Evolutionary conservation across 352 stramenopile species (phyloP).

Genomic region (Elongisporangium anandrum): DNA sequence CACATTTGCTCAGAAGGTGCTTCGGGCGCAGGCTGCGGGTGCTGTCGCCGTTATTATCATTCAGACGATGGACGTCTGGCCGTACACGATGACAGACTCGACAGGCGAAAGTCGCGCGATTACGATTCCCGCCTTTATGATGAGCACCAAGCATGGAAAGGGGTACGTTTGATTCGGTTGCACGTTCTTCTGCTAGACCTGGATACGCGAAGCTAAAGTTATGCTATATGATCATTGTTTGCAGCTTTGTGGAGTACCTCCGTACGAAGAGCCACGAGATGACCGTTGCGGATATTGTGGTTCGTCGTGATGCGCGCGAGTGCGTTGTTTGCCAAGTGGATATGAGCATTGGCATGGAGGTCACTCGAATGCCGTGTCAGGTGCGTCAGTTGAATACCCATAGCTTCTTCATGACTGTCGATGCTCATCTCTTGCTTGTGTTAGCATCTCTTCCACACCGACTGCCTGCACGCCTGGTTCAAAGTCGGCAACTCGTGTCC

Average conservation of each 20-base stretch:
- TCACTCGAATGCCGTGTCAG: constrained; percentile 71
- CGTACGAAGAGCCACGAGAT: constrained; percentile 18
- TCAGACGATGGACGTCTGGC: constrained; percentile 72
- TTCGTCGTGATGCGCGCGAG: constrained; percentile 65
- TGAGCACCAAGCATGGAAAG: constrained; percentile 64
- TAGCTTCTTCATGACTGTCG: too few relatives aligned
- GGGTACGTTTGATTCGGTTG: constrained; percentile 20
- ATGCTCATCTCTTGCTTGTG: constrained; percentile 2
- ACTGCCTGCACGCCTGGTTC: constrained; percentile 75
- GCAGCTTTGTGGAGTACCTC: constrained; percentile 60
- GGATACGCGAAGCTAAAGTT: neutral
- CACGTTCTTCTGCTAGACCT: neutral
- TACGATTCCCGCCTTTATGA: constrained; percentile 75
- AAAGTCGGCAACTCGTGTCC: constrained; percentile 82
- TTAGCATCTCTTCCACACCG: constrained; percentile 81
- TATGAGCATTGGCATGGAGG: constrained; percentile 59
- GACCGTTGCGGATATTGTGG: constrained; percentile 37
- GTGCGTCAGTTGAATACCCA: constrained; percentile 16
- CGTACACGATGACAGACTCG: constrained; percentile 83
- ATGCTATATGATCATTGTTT: neutral
- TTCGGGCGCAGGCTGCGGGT: constrained; percentile 52
- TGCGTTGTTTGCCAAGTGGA: constrained; percentile 83
- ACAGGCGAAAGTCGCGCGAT: constrained; percentile 53
- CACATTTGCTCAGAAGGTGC: constrained; percentile 72
- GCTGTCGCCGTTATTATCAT: constrained; percentile 61